Evolutionary conservation across 2,329 filamentous ascomycete genomes (phyloP), one percentile per base, ranked within the genome.

Genomic region (Aspergillus fumigatus): DNA sequence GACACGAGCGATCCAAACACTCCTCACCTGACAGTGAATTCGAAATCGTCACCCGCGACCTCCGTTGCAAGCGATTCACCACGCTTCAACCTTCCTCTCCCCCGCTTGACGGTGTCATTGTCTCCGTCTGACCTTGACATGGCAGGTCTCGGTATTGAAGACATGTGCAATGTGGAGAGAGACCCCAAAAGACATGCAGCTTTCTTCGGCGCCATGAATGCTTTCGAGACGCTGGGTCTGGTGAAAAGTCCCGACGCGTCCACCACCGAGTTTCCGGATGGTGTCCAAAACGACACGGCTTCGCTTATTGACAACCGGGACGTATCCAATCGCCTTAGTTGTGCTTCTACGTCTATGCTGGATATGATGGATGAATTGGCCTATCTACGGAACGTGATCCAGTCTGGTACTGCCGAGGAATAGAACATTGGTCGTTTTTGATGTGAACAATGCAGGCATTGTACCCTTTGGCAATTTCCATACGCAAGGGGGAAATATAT

Each of bases 341-440:
- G 63, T 51, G 56, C 59, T 5, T 65, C 66, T 49, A 71, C 65
- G 38, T 73, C 73, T 19, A 77, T 82, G 70, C 74, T 77, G 59
- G 75, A 80, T 60, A 67, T 82, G 56, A 72, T 82, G 63, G 75
- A 78, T 59, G 80, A 82, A 59, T 68, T 82, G 66, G 78, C 78
- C 54, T 82, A 82, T 64, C 67, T 82, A 43, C 77, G 78, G 25
- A 73, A 74, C 53, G 71, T 79, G 57, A 81, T 82, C 35, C 70
- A 73, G 54, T 67, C 67, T 56, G 70, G 67, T 61, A 35, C 43
- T 26, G 51, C 27, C 61, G 59, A 66, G 40, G 66, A 61, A 25
- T 63, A 7, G 49, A n/a, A 45, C n/a, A 49, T 26, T 5, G 32
- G 14, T 38, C 7, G 14, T 38, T 38, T 38, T 17, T 53, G 27